Evolutionary conservation across 495 filamentous ascomycete genomes (phyloP).

Genomic region (Aspergillus cavernicola): DNA sequence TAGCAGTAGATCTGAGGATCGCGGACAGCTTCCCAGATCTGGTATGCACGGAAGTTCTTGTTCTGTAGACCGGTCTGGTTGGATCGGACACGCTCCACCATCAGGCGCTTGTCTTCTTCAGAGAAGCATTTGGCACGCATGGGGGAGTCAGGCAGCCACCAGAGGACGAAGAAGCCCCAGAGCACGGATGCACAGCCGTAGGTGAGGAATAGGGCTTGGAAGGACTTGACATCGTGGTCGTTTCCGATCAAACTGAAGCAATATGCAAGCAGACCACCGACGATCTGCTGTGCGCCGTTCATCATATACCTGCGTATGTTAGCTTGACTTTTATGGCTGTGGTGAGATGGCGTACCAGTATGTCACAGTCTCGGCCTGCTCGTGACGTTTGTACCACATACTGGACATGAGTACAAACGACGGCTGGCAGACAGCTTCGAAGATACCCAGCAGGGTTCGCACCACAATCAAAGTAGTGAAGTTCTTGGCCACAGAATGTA

Average conservation of each 20-base stretch:
- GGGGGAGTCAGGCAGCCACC: slow-evolving; percentile 47
- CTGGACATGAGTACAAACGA: slow-evolving; percentile 55
- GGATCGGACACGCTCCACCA: slow-evolving; percentile 44
- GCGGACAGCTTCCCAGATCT: slow-evolving; percentile 41
- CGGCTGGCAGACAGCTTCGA: slow-evolving; percentile 65
- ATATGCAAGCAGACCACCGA: slow-evolving; percentile 54
- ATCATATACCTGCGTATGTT: slow-evolving; percentile 53
- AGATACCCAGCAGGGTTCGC: slow-evolving; percentile 62
- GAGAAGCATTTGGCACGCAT: slow-evolving; percentile 48
- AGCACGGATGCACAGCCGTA: slow-evolving; percentile 53
- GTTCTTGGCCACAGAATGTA: slow-evolving; percentile 54
- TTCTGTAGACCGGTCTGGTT: slow-evolving; percentile 56
- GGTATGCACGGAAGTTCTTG: slow-evolving; percentile 44
- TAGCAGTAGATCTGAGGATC: slow-evolving; percentile 47
- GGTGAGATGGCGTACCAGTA: slow-evolving; percentile 49
- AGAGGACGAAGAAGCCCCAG: slow-evolving; percentile 46
- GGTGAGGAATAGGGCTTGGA: slow-evolving; percentile 58
- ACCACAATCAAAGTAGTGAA: slow-evolving; percentile 54
- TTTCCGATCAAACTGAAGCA: slow-evolving; percentile 52
- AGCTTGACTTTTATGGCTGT: not conserved
- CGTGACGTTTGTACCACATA: slow-evolving; percentile 71
- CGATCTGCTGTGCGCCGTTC: slow-evolving; percentile 57
- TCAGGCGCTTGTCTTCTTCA: slow-evolving; percentile 47
- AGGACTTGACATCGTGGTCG: slow-evolving; percentile 42
- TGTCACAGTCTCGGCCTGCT: slow-evolving; percentile 60